Evolutionary conservation across 768 basidiomycete genomes (phyloP).

Genomic region (Cytidiella melzeri): DNA sequence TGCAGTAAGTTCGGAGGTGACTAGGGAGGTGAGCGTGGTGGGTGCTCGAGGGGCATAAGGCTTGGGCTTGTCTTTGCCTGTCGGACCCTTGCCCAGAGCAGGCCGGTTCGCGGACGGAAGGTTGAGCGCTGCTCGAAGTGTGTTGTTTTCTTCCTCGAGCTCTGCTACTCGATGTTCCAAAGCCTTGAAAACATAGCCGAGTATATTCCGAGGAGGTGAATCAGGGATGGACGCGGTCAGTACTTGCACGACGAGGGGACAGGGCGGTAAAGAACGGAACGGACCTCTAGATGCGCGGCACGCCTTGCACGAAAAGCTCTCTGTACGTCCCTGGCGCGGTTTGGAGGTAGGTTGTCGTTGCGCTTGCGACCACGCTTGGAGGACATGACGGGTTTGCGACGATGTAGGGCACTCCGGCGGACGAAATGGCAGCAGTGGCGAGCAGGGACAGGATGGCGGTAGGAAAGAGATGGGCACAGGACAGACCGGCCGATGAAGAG

Average conservation of each 20-base stretch:
- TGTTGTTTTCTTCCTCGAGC: constrained; percentile 79
- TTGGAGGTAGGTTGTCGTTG: constrained; percentile 74
- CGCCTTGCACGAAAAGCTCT: constrained; percentile 84
- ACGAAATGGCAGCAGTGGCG: constrained; percentile 27
- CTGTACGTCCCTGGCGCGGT: constrained; percentile 84
- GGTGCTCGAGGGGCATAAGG: constrained; percentile 7
- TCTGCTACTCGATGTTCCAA: constrained; percentile 76
- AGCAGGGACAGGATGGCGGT: constrained; percentile 1
- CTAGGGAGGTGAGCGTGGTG: constrained; percentile 1
- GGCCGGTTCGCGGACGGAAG: constrained; percentile 70
- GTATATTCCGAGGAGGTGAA: constrained; percentile 6
- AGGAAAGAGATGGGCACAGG: constrained; percentile 20
- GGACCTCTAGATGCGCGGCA: constrained; percentile 79
- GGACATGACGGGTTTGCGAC: constrained; percentile 44
- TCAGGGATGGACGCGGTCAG: constrained; percentile 14
- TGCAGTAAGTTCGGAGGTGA: constrained; percentile 12
- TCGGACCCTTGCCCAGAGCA: constrained; percentile 77
- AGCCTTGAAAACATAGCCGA: constrained; percentile 44
- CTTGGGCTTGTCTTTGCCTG: constrained; percentile 78
- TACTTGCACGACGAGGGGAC: constrained; percentile 20
- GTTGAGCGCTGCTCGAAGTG: constrained; percentile 63
- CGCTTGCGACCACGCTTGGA: constrained; percentile 85
- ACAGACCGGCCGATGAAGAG: constrained; percentile 30
- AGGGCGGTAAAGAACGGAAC: constrained; percentile 21
- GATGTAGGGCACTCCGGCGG: constrained; percentile 22